Evolutionary conservation across 306 rosid species (phyloP), one percentile per base, ranked within the genome.

Genomic region (Delonix regia): DNA sequence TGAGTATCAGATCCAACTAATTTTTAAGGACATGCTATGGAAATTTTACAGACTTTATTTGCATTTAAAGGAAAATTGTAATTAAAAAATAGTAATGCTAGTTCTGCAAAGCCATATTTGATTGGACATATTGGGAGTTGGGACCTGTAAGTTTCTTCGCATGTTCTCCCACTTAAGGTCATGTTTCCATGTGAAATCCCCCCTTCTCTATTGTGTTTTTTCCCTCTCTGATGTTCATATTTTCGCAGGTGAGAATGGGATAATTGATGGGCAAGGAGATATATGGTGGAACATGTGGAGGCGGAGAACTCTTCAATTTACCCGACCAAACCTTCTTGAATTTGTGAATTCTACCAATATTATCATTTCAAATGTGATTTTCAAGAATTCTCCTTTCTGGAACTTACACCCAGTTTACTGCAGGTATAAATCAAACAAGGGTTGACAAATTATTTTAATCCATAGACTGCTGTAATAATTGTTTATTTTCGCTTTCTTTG

Each of bases 231-330:
- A 60, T 55, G 25, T 38, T 75, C 27, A 71, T 25, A 25, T 19
- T 28, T 71, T 69, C 57, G 14, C 30, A 91, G 91, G 90, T 76
- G 92, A 92, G 84, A 92, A 92, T 74, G 99, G 99, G 57, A 95
- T 94, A 56, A 92, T 92, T 62, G 99, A 95, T 76, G 97, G 99
- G 74, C 97, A 91, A 75, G 97, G 99, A 71, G 88, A 81, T 66
- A 86, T 86, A 12, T 95, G 99, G 99, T 95, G 99, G 99, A 92
- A 92, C 87, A 91, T 92, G 98, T 95, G 99, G 99, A 92, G 94
- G 84, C 84, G 82, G 77, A 79, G 89, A 85, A 89, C 97, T 74
- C 96, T 95, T 61, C 67, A 82, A 64, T 95, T 47, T 81, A 92
- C 99, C 19, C 88, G 99, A 74, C 99, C 98, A 18, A 87, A 65